Conservation (phyloP, 208 protist species). For the Acanthamoeba sp. region DNA sequence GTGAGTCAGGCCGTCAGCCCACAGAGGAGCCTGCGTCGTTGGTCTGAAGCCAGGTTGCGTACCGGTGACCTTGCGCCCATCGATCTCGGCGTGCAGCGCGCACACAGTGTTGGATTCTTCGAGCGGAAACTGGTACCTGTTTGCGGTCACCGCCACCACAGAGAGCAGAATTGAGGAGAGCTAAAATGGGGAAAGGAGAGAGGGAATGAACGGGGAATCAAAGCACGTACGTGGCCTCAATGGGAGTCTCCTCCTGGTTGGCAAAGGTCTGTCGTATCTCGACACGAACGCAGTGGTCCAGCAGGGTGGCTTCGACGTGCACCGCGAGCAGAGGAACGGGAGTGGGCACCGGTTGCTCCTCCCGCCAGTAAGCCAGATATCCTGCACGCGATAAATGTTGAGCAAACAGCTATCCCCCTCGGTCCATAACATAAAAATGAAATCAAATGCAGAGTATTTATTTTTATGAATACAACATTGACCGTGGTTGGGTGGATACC, state of each 20-base stretch:
- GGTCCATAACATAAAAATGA: neutral
- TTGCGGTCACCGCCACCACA: neutral
- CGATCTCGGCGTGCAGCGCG: conserved; percentile 86
- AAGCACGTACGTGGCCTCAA: conserved; percentile 34
- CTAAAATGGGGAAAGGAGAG: neutral
- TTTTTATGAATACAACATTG: neutral
- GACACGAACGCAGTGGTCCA: conserved; percentile 31
- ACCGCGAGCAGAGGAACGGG: conserved; percentile 29
- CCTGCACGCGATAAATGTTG: neutral
- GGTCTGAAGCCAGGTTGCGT: neutral
- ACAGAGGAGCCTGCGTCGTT: neutral
- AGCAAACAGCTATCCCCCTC: neutral
- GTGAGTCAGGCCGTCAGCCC: conserved; percentile 64
- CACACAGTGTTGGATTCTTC: conserved; percentile 87
- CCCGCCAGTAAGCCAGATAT: neutral
- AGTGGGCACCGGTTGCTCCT: neutral
- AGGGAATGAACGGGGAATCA: neutral
- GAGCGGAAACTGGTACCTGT: conserved; percentile 87
- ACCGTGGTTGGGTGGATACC: neutral
- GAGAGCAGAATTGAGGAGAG: neutral
- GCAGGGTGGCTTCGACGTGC: conserved; percentile 39
- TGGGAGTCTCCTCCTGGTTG: conserved; percentile 52
- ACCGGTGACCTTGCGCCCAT: conserved; percentile 86
- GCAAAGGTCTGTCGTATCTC: conserved; percentile 52
- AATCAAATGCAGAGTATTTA: neutral